These are phyloP conservation scores for Theileria luwenshuni DNA, from an alignment of 169 alveolate genomes.

Conservation along the genomic window DNA sequence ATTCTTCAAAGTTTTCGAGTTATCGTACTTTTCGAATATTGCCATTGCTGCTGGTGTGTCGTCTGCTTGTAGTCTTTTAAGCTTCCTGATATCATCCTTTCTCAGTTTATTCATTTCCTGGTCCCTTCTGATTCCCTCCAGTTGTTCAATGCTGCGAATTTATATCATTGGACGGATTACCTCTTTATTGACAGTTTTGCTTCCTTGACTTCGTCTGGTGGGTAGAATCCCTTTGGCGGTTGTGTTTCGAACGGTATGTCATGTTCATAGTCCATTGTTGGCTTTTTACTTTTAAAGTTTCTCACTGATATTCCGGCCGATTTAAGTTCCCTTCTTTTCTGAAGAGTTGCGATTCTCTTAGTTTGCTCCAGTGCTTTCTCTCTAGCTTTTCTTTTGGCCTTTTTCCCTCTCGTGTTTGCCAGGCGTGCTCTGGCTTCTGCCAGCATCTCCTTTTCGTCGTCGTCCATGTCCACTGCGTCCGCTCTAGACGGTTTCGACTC, in stretches of 20 bases:
- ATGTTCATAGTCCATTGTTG: slow-evolving; percentile 91
- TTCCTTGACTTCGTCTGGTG: slow-evolving; percentile 83
- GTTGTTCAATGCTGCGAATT: slow-evolving; percentile 71
- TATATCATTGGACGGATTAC: slow-evolving; percentile 46
- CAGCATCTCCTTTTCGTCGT: slow-evolving; percentile 99
- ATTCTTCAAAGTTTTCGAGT: slow-evolving; percentile 59
- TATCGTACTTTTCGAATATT: slow-evolving; percentile 82
- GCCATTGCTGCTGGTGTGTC: slow-evolving; percentile 90
- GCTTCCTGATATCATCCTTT: slow-evolving; percentile 88
- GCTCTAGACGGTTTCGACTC: slow-evolving; percentile 99
- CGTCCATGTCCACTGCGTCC: slow-evolving; percentile 97
- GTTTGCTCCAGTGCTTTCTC: slow-evolving; percentile 97
- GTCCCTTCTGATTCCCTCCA: slow-evolving; percentile 90
- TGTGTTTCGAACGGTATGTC: slow-evolving; percentile 94
- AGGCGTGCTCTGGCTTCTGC: slow-evolving; percentile 99
- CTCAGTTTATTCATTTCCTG: slow-evolving; percentile 88
- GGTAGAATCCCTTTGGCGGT: slow-evolving; percentile 94
- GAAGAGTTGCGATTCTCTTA: slow-evolving; percentile 94
- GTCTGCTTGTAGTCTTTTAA: slow-evolving; percentile 89
- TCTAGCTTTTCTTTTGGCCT: slow-evolving; percentile 98
- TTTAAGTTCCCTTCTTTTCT: slow-evolving; percentile 96
- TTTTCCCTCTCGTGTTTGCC: slow-evolving; percentile 99
- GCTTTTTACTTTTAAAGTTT: slow-evolving; percentile 80
- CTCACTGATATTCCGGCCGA: slow-evolving; percentile 96
- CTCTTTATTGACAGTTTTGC: slow-evolving; percentile 78